Conservation (phyloP, 2,329 filamentous ascomycete species). For the Nemania diffusa region DNA sequence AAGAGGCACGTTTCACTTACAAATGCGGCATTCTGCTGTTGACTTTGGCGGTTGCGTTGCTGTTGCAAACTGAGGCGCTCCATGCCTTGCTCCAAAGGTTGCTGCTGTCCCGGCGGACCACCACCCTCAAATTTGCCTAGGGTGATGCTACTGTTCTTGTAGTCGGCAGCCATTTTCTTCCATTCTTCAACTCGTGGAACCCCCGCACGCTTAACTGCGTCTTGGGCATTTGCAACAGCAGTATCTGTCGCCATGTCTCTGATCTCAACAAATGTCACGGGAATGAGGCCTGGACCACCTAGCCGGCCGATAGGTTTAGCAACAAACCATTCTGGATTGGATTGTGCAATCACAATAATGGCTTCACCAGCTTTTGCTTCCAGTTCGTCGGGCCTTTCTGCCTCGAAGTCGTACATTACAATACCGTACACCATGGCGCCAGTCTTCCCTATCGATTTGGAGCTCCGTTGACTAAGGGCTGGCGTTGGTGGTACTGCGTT, state of each 20-base stretch:
- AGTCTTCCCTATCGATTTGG: slow-evolving; percentile 62
- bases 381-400: slow-evolving; percentile 93
- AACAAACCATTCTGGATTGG: slow-evolving; percentile 98
- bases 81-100: slow-evolving; percentile 73
- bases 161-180: slow-evolving; percentile 99
- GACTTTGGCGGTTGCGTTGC: slow-evolving; percentile 58
- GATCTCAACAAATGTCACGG: slow-evolving; percentile 96
- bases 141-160: slow-evolving; percentile 99
- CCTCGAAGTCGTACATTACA: slow-evolving; percentile 96
- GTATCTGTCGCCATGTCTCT: slow-evolving; percentile 90
- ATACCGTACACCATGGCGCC: slow-evolving; percentile 96
- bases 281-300: slow-evolving; percentile 94
- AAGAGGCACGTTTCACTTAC: slow-evolving; percentile 38
- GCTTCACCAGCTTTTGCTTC: slow-evolving; percentile 95
- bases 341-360: slow-evolving; percentile 98
- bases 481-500: slow-evolving; percentile 49
- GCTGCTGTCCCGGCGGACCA: slow-evolving; percentile 51
- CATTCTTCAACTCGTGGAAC: slow-evolving; percentile 97
- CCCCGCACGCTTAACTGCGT: slow-evolving; percentile 86
- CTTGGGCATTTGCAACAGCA: slow-evolving; percentile 81
- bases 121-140: slow-evolving; percentile 85
- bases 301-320: slow-evolving; percentile 98
- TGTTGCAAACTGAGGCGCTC: slow-evolving; percentile 80
- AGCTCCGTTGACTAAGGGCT: slow-evolving; percentile 58
- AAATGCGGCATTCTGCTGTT: slow-evolving; percentile 52